Evolutionary conservation across 805 yeast species (phyloP), one percentile per base, ranked within the genome.

Genomic region (Ascoidea asiatica): DNA sequence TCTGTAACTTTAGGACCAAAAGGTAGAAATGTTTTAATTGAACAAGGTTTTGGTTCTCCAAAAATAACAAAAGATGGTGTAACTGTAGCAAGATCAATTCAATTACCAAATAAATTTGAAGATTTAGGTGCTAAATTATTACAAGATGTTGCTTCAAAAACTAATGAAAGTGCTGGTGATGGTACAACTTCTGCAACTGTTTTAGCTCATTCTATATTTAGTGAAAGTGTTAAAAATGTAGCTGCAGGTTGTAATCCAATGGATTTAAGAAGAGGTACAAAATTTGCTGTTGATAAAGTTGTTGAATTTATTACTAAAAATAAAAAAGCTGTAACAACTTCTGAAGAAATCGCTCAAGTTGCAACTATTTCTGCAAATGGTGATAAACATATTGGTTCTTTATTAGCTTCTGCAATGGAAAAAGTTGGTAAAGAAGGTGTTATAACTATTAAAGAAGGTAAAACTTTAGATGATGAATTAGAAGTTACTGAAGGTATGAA

Each of bases 181-280:
- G 98, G 98, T 66, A 90, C 98, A 52, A 90, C 98, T 37, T 82
- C 95, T 40, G 97, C 97, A 55, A 92, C 97, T 42, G 95, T 90
- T 45, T 73, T 90, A 55, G 97, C 97, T 54, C 84, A 95, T 65
- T 82, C 95, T 47, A 90, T 90, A 55, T 86, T 90, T 71, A 81
- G 95, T 48, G 97, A 92, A 67, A 77, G 94, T 23, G 95, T 90
- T 49, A 88, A 87, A 74, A 87, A 87, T 59, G 98, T 92, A 40
- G 97, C 97, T 50, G 96, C 97, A 46, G 98, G 98, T 49, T 89
- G 96, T 68, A 92, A 90, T 72, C 97, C 98, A 56, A 89, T 88
- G 92, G 97, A 90, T 59, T 75, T 90, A 61, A 85, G 97, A 76
- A 80, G 92, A 62, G 98, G 98, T 57, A 79, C 95, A 41, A 96